These are phyloP conservation scores for Nothopassalora personata DNA, from an alignment of 2,329 filamentous ascomycete genomes.

Conservation along the genomic window DNA sequence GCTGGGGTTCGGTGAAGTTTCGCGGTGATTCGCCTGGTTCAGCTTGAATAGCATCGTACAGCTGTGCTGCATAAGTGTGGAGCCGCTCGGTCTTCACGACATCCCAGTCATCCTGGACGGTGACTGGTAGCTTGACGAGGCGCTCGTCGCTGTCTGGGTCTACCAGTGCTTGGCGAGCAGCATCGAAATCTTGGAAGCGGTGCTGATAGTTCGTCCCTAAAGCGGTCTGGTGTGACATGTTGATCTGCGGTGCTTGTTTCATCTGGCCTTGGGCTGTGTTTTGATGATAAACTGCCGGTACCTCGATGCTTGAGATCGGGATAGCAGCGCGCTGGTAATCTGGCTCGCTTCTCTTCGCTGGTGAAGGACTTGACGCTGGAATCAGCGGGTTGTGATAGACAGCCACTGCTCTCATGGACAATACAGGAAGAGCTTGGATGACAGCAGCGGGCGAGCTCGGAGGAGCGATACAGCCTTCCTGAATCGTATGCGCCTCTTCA, in stretches of 20 bases:
- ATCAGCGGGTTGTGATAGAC: not conserved
- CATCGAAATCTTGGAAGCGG: not conserved
- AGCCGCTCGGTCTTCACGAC: not conserved
- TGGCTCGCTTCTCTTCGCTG: not conserved
- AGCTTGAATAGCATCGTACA: slow-evolving; percentile 6
- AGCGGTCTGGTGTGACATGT: not conserved
- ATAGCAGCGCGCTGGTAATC: not conserved
- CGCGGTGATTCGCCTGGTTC: not conserved
- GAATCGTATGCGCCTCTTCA: not conserved
- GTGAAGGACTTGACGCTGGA: not conserved
- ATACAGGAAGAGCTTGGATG: not conserved
- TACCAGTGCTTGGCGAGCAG: slow-evolving; percentile 1
- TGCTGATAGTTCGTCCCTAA: not conserved
- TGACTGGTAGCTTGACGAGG: not conserved
- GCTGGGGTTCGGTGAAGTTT: not conserved
- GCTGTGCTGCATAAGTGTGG: slow-evolving; percentile 4
- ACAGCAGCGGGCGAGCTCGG: not conserved
- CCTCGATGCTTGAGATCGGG: not conserved
- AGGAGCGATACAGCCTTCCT: not conserved
- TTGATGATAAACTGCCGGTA: too few relatives aligned
- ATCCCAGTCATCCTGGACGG: slow-evolving; percentile 7
- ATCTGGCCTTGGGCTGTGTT: too few relatives aligned
- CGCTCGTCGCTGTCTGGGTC: not conserved
- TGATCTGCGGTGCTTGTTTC: not conserved
- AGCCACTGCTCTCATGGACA: not conserved